These are phyloP conservation scores for Leccinum longicurvipes DNA, from an alignment of 768 basidiomycete genomes.

Conservation along the genomic window DNA sequence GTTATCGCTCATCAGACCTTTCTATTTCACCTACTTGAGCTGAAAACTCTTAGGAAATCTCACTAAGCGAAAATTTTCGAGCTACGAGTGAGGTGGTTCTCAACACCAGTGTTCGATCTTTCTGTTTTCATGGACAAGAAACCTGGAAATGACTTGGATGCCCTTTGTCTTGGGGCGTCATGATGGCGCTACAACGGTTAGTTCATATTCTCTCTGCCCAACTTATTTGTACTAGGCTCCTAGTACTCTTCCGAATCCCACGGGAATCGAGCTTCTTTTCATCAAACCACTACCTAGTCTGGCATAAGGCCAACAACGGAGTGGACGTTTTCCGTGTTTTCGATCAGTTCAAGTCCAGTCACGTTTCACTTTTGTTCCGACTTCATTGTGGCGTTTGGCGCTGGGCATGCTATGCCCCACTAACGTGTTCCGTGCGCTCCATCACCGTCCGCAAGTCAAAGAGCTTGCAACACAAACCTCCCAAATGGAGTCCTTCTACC, in stretches of 20 bases:
- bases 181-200: neutral
- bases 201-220: neutral
- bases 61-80: neutral
- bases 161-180: neutral
- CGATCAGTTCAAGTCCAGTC: neutral
- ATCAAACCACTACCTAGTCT: neutral
- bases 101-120: neutral
- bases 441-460: neutral
- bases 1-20: neutral
- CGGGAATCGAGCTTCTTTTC: neutral
- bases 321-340: neutral
- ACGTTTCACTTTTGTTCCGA: neutral
- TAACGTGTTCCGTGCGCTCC: neutral
- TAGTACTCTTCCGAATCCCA: neutral
- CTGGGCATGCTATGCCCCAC: neutral
- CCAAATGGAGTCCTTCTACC: neutral
- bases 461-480: neutral
- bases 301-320: neutral
- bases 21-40: neutral
- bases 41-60: neutral
- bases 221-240: neutral
- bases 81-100: neutral
- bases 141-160: neutral
- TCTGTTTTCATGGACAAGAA: neutral
- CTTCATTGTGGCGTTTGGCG: constrained; percentile 4